A percentile compares a stretch with the other conserved stretches of the same genome.
These are phyloP conservation scores for Gorgonomyces haynaldii DNA, from an alignment of 192 early-diverging fungal genomes.

Conservation along the genomic window DNA sequence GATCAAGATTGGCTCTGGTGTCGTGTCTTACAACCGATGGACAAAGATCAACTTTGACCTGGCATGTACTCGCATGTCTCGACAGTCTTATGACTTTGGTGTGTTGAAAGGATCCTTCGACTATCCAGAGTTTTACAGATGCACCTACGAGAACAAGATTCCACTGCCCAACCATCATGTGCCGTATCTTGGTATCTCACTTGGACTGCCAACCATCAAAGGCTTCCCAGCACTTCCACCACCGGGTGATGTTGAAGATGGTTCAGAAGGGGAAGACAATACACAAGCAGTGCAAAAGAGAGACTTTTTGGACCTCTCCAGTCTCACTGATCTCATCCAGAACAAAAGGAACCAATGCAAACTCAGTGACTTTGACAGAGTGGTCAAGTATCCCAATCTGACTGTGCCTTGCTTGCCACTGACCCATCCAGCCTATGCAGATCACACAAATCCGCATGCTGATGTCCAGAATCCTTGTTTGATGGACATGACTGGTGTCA, in stretches of 20 bases:
- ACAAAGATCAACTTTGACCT: background rate
- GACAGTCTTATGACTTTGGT: background rate
- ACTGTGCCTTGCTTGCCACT: too few relatives aligned
- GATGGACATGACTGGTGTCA: too few relatives aligned
- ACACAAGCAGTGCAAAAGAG: background rate
- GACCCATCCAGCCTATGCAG: too few relatives aligned
- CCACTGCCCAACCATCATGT: background rate
- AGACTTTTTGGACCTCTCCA: background rate
- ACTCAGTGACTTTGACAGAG: background rate
- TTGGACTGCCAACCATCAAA: background rate
- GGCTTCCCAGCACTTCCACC: too few relatives aligned
- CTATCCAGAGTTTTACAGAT: background rate
- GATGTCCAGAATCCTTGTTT: too few relatives aligned
- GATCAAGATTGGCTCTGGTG: background rate
- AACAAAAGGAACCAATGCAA: background rate
- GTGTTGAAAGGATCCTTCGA: too few relatives aligned
- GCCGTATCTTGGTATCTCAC: background rate
- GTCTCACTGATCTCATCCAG: background rate
- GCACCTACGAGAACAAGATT: background rate
- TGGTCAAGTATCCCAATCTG: too few relatives aligned
- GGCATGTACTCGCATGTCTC: background rate
- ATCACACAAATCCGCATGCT: too few relatives aligned
- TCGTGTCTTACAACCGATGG: background rate
- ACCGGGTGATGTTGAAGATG: background rate
- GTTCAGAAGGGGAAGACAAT: background rate